Percentiles rank a stretch among this genome's conserved stretches.
Conservation (phyloP, 2,329 filamentous ascomycete species). For the Verticillium zaregamsianum region DNA sequence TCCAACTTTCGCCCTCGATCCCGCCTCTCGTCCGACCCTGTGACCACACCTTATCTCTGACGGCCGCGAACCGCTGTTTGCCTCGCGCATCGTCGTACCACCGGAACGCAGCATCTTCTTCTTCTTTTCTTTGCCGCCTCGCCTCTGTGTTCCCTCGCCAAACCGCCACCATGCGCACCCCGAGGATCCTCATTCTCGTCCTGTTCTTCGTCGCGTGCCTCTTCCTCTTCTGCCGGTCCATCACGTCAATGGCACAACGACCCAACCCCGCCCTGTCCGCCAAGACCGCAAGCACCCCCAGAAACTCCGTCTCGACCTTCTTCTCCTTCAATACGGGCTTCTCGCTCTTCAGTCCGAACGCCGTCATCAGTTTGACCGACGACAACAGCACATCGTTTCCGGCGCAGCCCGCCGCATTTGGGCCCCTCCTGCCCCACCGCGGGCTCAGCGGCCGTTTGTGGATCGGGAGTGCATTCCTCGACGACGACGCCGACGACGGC, state of each 20-base stretch:
- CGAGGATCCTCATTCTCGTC: conserved; percentile 49
- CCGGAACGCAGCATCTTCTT: background rate
- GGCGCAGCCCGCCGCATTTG: conserved; percentile 89
- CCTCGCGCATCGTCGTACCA: background rate
- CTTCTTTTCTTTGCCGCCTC: background rate
- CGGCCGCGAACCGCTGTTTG: background rate
- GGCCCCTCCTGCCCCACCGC: conserved; percentile 67
- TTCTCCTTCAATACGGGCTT: conserved; percentile 64
- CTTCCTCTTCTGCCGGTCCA: conserved; percentile 50
- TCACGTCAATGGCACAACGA: conserved; percentile 33
- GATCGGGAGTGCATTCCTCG: conserved; percentile 88
- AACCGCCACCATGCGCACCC: conserved; percentile 44
- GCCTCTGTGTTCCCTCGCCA: background rate
- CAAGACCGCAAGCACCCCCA: conserved; percentile 1
- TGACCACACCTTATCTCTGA: background rate
- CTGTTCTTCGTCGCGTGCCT: conserved; percentile 50
- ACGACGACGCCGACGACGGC: conserved; percentile 73
- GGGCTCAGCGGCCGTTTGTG: conserved; percentile 88
- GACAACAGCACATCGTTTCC: conserved; percentile 98
- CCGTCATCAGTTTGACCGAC: conserved; percentile 92
- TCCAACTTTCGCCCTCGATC: background rate
- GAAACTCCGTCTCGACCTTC: background rate
- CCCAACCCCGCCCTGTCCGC: conserved; percentile 6
- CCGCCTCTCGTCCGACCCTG: background rate
- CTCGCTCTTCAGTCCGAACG: conserved; percentile 90